Base-by-base conservation (phyloP, 257 asterid genomes). In the Agastache rugosa region DNA sequence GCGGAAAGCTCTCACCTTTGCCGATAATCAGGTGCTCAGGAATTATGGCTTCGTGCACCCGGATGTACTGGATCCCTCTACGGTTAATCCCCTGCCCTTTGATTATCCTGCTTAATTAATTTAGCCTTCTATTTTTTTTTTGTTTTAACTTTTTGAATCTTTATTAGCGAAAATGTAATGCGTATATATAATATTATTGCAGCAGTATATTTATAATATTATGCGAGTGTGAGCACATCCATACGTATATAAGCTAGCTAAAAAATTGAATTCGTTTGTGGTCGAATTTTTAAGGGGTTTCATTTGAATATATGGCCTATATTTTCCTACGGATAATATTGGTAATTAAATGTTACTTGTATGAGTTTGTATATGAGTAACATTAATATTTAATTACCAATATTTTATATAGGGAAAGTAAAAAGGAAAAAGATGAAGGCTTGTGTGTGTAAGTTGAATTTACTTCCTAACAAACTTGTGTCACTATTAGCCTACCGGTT, bases 1-100 rank as follows among this genome's bases (percentile, higher is more conserved):
- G 98, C 92, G 87, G 59, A 86, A 64, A 64, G 98, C 98, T 3
- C 71, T 95, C 83, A 69, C 72, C 41, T 95, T 95, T 58, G 99
- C 99, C 0, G 99, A 95, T 81, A 89, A 95, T 80, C 99, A 95
- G 80, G 97, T 95, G 87, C 83, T 95, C 9, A 76, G 91, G 84
- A 89, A 80, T 44, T 95, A 86, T 20, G 99, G 99, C 31, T 95
- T 79, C 62, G 59, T 79, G 79, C 99, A 89, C 65, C 85, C 80
- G 47, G 89, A 92, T 79, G 8, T 85, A 22, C 80, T 77, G 65
- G 97, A 91, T 85, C 84, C 93, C 56, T 77, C 96, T 75, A 76
- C 88, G 16, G 97, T 90, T 12, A 20, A 72, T 17, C 96, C 95
- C 19, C 56, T 91, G 79, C 97, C 97, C 5, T 90, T 84, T 16